phyloP scores from a whole-genome alignment of 331 rosid species.

The Arachis monticola region DNA sequence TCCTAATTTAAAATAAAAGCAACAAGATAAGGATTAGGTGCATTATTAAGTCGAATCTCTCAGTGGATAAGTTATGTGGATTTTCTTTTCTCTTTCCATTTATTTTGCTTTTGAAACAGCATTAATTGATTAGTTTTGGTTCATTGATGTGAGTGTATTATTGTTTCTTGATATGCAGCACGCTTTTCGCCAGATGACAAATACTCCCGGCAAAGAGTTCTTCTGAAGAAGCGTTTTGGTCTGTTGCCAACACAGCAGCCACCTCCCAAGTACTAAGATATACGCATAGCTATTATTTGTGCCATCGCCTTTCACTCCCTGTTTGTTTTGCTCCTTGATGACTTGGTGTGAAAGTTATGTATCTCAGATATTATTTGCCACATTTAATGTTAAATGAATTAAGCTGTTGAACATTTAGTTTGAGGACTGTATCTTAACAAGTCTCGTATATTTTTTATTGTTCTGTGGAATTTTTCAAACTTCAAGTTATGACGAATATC shows the following conservation, averaged over 20 bases:
- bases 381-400: not conserved
- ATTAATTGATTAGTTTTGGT: not conserved
- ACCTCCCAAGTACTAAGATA: constrained; percentile 19
- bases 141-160: not conserved
- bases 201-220: constrained; percentile 41
- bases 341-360: not conserved
- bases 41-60: not conserved
- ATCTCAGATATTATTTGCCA: not conserved
- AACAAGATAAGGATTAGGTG: no score
- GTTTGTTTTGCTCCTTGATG: not conserved
- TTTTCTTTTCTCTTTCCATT: not conserved
- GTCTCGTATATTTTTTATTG: not conserved
- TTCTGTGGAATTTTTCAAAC: not conserved
- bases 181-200: constrained; percentile 41
- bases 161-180: constrained; percentile 31
- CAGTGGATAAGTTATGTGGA: not conserved
- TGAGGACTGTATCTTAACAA: not conserved
- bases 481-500: not conserved
- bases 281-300: not conserved
- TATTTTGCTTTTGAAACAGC: not conserved
- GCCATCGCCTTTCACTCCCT: constrained; percentile 7
- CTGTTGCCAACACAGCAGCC: constrained; percentile 40
- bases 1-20: no score
- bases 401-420: not conserved
- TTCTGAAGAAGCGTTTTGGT: constrained; percentile 38